phyloP scores from a whole-genome alignment of 768 basidiomycete genomes.

The Mycena indigotica region DNA sequence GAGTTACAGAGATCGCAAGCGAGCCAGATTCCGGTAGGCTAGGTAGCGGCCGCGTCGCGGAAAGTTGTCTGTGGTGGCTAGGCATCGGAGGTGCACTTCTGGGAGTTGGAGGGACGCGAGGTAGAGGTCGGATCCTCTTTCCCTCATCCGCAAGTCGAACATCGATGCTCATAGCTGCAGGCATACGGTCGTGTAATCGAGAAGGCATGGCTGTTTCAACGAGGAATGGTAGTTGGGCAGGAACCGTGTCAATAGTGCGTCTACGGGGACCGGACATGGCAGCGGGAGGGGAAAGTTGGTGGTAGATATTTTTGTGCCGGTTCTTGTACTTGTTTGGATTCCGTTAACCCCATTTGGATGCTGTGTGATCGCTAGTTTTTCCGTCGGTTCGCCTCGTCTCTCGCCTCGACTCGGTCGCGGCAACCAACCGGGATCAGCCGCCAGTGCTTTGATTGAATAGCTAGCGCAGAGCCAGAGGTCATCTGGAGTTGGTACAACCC shows the following conservation, averaged over 20 bases:
- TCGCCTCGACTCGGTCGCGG: not conserved
- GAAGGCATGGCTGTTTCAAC: not conserved
- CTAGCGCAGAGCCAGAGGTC: too few relatives aligned
- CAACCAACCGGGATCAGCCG: too few relatives aligned
- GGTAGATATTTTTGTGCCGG: not conserved
- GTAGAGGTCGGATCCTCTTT: constrained; percentile 16
- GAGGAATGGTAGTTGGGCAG: constrained; percentile 11
- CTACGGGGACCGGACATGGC: constrained; percentile 1
- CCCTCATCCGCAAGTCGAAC: constrained; percentile 11
- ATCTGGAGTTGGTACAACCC: too few relatives aligned
- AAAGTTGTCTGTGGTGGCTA: not conserved
- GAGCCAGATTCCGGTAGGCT: constrained; percentile 11
- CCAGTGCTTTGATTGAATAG: too few relatives aligned
- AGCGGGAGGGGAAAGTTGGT: not conserved
- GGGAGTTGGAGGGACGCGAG: constrained; percentile 14
- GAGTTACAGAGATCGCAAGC: constrained; percentile 5
- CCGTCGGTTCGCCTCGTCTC: not conserved
- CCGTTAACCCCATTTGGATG: not conserved
- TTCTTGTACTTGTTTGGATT: not conserved
- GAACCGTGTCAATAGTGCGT: constrained; percentile 4
- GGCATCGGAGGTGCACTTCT: constrained; percentile 11
- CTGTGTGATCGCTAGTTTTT: not conserved
- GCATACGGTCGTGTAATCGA: not conserved
- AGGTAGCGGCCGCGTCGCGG: constrained; percentile 15
- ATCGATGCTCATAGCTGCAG: constrained; percentile 14